Conservation (phyloP, 23 red algal species). For the Gracilaria domingensis region DNA sequence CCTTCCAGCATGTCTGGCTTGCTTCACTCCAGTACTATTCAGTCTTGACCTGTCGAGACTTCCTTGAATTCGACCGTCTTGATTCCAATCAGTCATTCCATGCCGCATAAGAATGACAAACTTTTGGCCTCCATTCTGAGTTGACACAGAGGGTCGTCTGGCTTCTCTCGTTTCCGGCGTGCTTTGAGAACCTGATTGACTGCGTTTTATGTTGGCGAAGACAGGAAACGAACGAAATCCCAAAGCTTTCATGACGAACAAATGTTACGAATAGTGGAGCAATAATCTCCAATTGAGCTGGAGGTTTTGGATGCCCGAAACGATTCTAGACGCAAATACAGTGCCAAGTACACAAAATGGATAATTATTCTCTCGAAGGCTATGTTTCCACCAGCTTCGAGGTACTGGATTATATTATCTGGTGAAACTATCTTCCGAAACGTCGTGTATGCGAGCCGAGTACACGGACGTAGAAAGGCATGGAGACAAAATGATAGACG, state of each 20-base stretch:
- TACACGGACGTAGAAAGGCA: too few relatives aligned
- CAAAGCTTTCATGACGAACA: constrained; percentile 3
- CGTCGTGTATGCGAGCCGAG: too few relatives aligned
- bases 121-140: background rate
- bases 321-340: too few relatives aligned
- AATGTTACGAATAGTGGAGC: background rate
- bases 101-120: constrained; percentile 73
- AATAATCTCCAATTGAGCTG: background rate
- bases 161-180: constrained; percentile 1
- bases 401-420: too few relatives aligned
- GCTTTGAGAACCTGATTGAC: constrained; percentile 1
- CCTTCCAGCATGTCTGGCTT: constrained; percentile 52
- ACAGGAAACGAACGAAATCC: background rate
- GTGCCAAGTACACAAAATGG: too few relatives aligned
- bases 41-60: constrained; percentile 68
- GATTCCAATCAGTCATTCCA: constrained; percentile 84
- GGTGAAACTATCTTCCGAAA: too few relatives aligned
- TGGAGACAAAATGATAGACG: too few relatives aligned
- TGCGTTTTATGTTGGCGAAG: background rate
- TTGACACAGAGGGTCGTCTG: background rate
- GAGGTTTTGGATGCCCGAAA: background rate
- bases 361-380: too few relatives aligned
- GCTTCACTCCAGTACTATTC: constrained; percentile 50
- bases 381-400: too few relatives aligned
- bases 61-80: constrained; percentile 71